Evolutionary conservation across 1,284 basidiomycete genomes (phyloP).

Genomic region (Ganoderma leucocontextum): DNA sequence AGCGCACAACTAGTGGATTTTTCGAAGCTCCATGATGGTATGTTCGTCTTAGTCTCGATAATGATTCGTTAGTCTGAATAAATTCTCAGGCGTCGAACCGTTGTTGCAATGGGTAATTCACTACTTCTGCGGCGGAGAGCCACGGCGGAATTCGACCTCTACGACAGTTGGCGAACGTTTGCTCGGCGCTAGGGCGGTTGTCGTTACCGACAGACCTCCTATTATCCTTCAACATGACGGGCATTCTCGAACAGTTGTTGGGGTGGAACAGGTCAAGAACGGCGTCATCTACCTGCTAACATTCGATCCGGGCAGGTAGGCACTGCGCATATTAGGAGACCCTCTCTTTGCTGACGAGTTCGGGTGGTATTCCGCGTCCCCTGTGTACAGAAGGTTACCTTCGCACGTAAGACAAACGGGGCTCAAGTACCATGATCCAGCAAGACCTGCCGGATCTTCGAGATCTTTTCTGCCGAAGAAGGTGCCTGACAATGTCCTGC

Average conservation of each 20-base stretch:
- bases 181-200: constrained; percentile 56
- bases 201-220: constrained; percentile 72
- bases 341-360: neutral
- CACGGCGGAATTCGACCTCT: constrained; percentile 34
- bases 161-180: constrained; percentile 57
- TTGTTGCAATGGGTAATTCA: constrained; percentile 67
- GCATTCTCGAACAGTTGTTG: constrained; percentile 87
- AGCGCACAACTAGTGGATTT: constrained; percentile 76
- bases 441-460: neutral
- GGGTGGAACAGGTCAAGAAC: constrained; percentile 72
- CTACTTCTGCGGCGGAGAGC: constrained; percentile 61
- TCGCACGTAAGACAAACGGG: constrained; percentile 45
- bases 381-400: constrained; percentile 31
- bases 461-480: constrained; percentile 24
- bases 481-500: constrained; percentile 32
- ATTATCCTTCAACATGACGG: constrained; percentile 83
- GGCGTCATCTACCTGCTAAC: constrained; percentile 71
- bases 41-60: neutral
- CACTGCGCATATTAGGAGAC: neutral
- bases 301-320: constrained; percentile 83
- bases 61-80: neutral
- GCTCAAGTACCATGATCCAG: constrained; percentile 35
- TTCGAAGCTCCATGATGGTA: constrained; percentile 52
- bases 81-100: constrained; percentile 48
- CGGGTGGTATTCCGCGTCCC: neutral